Base-by-base conservation (phyloP, 495 filamentous ascomycete genomes). In the Trichoderma reesei region DNA sequence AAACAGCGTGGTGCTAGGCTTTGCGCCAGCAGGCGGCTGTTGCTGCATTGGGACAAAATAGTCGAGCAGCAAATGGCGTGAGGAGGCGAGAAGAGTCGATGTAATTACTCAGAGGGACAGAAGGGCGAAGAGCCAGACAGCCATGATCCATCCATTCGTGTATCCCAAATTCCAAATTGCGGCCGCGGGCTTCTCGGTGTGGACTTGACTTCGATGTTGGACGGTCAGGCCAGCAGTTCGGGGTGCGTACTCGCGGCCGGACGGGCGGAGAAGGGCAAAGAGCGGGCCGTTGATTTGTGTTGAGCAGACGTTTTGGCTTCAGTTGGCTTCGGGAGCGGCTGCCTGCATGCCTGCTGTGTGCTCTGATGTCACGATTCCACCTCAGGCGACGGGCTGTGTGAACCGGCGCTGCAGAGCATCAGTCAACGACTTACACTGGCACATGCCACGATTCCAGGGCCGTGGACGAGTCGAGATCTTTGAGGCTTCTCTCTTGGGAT, bases 351-450 rank as follows among this genome's bases (percentile, higher is more conserved):
- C 3, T 18, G 9, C 20, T 20, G 13, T 56, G 7, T 8, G 14
- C 51, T 56, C 20, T 56, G 51, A 56, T 56, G 51, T 56, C 51
- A 56, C 51, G 11, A 14, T 34, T 31, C 51, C 51, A 56, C 51
- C 3, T 4, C 42, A 26, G 42, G 42, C 42, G 16, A 18, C 3
- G 13, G n/a, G 42, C 13, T 46, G 6, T 39, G 38, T 39, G 6
- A 26, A 26, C 1, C 26, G 26, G 26, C 11, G 38, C 38, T 39
- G 38, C 38, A 39, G 6, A 39, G 38, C 38, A 11, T 39, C 44
- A 16, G 20, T 18, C 44, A 44, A 44, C 41, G 11, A 16, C 41
- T 16, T 44, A 16, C n/a, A 11, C 41, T 14, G 41, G 41, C 41
- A 16, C n/a, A 20, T 48, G 44, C 44, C 18, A 48, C 9, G 11